Evolutionary conservation across 352 stramenopile genomes (phyloP), one percentile per base, ranked within the genome.

Genomic region (Phytophthora pisi): DNA sequence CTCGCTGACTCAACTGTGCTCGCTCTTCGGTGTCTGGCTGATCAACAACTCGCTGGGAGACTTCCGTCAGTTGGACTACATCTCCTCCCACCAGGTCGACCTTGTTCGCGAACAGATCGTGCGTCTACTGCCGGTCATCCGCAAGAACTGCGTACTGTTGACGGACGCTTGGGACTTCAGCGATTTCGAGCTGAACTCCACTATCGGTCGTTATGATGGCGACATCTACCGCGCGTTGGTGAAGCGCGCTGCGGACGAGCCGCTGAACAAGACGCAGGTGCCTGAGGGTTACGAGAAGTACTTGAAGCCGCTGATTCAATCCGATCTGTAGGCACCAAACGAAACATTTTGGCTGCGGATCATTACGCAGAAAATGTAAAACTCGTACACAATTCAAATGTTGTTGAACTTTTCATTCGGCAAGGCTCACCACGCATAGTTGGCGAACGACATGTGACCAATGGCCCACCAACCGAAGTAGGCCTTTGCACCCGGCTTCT

Each of bases 151-250:
- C 10, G 66, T 84, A 26, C 55, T 81, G 34, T 59, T 85, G 23
- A 81, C 74, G 6, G 66, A 73, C 50, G 60, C 66, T 1, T 73
- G 60, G 66, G 60, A 69, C 55, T 86, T 84, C 23, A 85, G 23
- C 13, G 78, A 89, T 59, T 88, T 86, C 50, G 79, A 88, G 68
- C 51, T 90, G 18, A 81, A 81, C 71, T 85, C 77, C 66, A 77
- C 72, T 31, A 80, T 85, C 51, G 77, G 74, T 10, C 55, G 65
- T 3, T 82, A 79, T 64, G 72, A 85, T 57, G 77, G 77, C 10
- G 74, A 84, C 58, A 81, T 84, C 10, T 84, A 84, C 66, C 73
- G 74, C 16, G 68, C 70, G 45, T 46, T 87, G 9, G 73, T 84
- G 38, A 57, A 71, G 26, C 67, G 68, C 16, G 70, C 71, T 3